A percentile compares a stretch with the other conserved stretches of the same genome.
Conservation (phyloP, 148 eudicot species). For the Nepenthes mirabilis region DNA sequence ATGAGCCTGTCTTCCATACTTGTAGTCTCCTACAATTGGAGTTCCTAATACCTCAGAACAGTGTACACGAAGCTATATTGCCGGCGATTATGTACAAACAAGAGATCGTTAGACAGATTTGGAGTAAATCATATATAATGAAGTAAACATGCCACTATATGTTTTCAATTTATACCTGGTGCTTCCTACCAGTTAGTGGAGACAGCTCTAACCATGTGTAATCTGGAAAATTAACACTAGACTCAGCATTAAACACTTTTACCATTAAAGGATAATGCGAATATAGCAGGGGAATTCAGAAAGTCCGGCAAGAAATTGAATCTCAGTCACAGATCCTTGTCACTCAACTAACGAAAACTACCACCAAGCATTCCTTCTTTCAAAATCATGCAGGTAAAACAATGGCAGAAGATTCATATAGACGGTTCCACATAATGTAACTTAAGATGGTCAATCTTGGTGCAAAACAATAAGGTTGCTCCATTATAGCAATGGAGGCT, state of each 20-base stretch:
- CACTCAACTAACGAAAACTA: not conserved
- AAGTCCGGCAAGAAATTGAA: not conserved
- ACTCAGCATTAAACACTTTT: not conserved
- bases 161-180: slow-evolving; percentile 47
- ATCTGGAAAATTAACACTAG: slow-evolving; percentile 32
- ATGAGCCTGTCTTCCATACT: slow-evolving; percentile 95
- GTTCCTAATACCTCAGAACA: slow-evolving; percentile 93
- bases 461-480: no score
- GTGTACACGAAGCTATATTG: slow-evolving; percentile 78
- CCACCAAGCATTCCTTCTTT: no score
- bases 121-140: no score
- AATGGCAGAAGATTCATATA: no score
- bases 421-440: no score
- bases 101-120: not conserved
- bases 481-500: no score
- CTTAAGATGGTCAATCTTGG: no score
- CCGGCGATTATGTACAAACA: slow-evolving; percentile 1
- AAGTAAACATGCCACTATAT: not conserved
- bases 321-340: not conserved
- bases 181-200: slow-evolving; percentile 91
- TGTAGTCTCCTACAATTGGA: slow-evolving; percentile 95
- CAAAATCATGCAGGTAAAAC: no score
- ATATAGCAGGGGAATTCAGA: no score
- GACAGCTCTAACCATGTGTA: slow-evolving; percentile 78
- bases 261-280: not conserved